phyloP scores from a whole-genome alignment of 2,329 filamentous ascomycete species.

The Didymella glomerata region DNA sequence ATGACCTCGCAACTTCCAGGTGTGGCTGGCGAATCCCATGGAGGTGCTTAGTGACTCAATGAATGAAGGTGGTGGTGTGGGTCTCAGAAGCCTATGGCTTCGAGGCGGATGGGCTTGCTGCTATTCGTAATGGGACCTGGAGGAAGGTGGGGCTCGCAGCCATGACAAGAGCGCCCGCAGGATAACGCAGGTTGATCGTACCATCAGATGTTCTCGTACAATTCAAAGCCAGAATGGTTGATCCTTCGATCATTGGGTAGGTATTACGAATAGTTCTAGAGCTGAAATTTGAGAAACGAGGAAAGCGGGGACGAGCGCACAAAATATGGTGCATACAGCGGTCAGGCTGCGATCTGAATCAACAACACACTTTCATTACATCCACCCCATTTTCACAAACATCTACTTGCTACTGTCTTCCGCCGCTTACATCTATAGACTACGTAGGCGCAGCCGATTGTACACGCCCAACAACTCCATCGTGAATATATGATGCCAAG shows the following conservation, averaged over 20 bases:
- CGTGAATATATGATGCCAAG: slow-evolving; percentile 11
- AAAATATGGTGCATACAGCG: neutral
- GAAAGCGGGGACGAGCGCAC: neutral
- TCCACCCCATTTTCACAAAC: slow-evolving; percentile 14
- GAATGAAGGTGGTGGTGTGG: too few species aligned
- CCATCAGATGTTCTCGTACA: too few species aligned
- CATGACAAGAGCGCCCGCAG: neutral
- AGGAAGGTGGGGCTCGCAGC: neutral
- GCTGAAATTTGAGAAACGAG: neutral
- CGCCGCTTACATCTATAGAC: slow-evolving; percentile 8
- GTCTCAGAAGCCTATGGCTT: too few species aligned
- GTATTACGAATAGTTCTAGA: neutral
- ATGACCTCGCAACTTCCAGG: too few species aligned
- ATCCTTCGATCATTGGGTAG: too few species aligned
- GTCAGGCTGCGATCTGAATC: neutral
- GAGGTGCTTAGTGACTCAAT: too few species aligned
- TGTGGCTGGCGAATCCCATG: too few species aligned
- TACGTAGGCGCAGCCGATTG: neutral
- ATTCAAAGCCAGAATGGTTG: too few species aligned
- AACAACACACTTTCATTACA: neutral
- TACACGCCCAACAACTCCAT: slow-evolving; percentile 4
- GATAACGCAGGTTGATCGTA: too few species aligned
- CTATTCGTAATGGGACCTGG: neutral
- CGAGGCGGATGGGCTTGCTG: neutral
- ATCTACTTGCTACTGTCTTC: slow-evolving; percentile 16